Evolutionary conservation across 768 basidiomycete genomes (phyloP).

Genomic region (Phanerochaete sordida): DNA sequence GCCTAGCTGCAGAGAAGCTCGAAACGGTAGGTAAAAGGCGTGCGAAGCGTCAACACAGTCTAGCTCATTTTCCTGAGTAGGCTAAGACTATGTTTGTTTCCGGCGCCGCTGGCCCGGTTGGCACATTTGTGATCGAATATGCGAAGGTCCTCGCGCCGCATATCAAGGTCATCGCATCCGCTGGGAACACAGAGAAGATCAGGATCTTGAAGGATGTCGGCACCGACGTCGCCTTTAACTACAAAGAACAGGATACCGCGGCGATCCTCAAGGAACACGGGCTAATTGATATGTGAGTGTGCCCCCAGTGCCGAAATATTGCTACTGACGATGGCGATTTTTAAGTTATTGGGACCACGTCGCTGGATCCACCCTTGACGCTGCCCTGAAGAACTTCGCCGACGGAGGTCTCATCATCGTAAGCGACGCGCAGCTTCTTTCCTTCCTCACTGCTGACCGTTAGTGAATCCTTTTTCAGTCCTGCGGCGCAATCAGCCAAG

Average conservation of each 20-base stretch:
- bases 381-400: not conserved
- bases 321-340: not conserved
- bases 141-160: slow-evolving; percentile 30
- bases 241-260: slow-evolving; percentile 49
- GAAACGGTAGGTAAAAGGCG: slow-evolving; percentile 30
- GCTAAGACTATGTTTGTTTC: slow-evolving; percentile 34
- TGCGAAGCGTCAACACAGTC: not conserved
- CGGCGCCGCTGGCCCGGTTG: slow-evolving; percentile 46
- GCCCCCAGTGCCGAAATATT: too few relatives aligned
- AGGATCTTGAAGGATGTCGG: slow-evolving; percentile 50
- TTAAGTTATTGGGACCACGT: slow-evolving; percentile 16
- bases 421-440: too few relatives aligned
- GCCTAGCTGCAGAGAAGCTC: slow-evolving; percentile 23
- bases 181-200: slow-evolving; percentile 66
- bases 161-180: slow-evolving; percentile 60
- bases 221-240: slow-evolving; percentile 64
- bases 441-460: not conserved
- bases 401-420: slow-evolving; percentile 3
- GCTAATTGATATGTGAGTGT: slow-evolving; percentile 42
- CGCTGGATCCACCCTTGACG: slow-evolving; percentile 3
- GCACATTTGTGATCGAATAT: slow-evolving; percentile 43
- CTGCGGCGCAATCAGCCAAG: slow-evolving; percentile 10
- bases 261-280: slow-evolving; percentile 52
- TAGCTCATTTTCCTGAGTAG: not conserved
- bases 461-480: not conserved